Evolutionary conservation across 768 basidiomycete genomes (phyloP).

Genomic region (Amanita molliuscula): DNA sequence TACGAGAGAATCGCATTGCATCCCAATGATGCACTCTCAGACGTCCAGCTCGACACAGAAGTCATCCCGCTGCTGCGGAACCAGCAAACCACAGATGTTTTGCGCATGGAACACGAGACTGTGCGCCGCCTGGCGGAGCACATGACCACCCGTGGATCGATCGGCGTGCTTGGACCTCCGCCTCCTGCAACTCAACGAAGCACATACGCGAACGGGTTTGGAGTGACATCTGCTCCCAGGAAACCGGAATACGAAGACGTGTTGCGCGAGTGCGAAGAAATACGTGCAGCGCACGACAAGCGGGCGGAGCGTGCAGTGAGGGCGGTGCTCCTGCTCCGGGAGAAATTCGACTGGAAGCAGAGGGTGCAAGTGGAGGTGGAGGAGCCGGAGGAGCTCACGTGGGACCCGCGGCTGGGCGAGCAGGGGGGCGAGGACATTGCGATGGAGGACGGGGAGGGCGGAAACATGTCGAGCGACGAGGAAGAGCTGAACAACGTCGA

Average conservation of each 20-base stretch:
- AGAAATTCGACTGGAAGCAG: conserved; percentile 76
- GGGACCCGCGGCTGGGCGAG: conserved; percentile 44
- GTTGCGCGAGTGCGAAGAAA: conserved; percentile 52
- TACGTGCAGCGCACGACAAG: conserved; percentile 61
- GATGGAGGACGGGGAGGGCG: conserved; percentile 14
- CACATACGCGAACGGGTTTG: conserved; percentile 10
- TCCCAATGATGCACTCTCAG: conserved; percentile 45
- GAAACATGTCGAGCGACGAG: conserved; percentile 14
- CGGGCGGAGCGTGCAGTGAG: conserved; percentile 71
- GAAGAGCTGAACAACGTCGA: conserved; percentile 22
- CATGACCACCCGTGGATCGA: conserved; percentile 49
- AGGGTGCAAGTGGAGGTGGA: conserved; percentile 73
- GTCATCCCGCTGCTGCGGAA: conserved; percentile 69
- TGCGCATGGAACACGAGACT: conserved; percentile 59
- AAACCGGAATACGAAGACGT: conserved; percentile 55
- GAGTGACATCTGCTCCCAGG: conserved; percentile 16
- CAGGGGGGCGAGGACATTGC: conserved; percentile 1
- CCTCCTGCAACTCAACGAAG: conserved; percentile 11
- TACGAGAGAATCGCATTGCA: conserved; percentile 64
- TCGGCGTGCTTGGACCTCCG: conserved; percentile 35
- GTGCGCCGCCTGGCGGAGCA: conserved; percentile 62
- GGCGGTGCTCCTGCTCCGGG: conserved; percentile 67
- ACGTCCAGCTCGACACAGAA: conserved; percentile 62
- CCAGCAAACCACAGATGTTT: conserved; percentile 70
- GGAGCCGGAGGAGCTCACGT: conserved; percentile 69